Evolutionary conservation across 768 basidiomycete species (phyloP), one percentile per base, ranked within the genome.

Genomic region (Pholiota molesta): DNA sequence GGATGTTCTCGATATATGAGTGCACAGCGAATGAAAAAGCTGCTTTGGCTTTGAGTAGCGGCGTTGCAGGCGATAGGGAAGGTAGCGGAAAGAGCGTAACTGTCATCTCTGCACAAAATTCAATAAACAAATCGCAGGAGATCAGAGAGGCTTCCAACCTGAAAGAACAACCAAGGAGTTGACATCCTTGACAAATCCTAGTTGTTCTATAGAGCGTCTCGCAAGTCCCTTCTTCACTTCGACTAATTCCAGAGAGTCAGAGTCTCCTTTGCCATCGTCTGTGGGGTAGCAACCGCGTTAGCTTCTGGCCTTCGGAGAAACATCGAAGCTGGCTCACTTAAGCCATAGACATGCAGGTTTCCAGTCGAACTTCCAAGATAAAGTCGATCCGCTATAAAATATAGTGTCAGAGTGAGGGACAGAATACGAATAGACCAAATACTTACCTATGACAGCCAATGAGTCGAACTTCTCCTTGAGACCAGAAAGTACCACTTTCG

Each of bases 151-250:
- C 33, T 8, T 67, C 82, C 61, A 69, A 94, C 96, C 96, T 26
- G 93, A 91, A 4, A 99, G 82, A 5, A 92, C 80, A 2, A 94
- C 88, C 23, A 99, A 78, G 3, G 92, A 91, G 68, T 94, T 90
- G n/a, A 92, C 83, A 66, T 94, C 92, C 64, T 88, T 88, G 65
- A 98, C 83, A 57, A 88, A 90, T 0, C 89, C 93, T 2, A 99
- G 78, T 70, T 96, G 94, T 59, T 99, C 97, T 45, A 99, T 91
- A 14, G 91, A 80, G 69, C 82, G 86, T 66, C 85, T 78, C 28
- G 86, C 80, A 35, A 94, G 71, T 13, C 74, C 78, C 68, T 88
- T 89, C 84, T 83, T 92, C 31, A 81, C 81, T 68, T 93, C 91
- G 4, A 88, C 76, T 1, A 86, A 73, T 40, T 79, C 77, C 0